Conservation (phyloP, 2,329 filamentous ascomycete species). For the Neonectria magnoliae region DNA sequence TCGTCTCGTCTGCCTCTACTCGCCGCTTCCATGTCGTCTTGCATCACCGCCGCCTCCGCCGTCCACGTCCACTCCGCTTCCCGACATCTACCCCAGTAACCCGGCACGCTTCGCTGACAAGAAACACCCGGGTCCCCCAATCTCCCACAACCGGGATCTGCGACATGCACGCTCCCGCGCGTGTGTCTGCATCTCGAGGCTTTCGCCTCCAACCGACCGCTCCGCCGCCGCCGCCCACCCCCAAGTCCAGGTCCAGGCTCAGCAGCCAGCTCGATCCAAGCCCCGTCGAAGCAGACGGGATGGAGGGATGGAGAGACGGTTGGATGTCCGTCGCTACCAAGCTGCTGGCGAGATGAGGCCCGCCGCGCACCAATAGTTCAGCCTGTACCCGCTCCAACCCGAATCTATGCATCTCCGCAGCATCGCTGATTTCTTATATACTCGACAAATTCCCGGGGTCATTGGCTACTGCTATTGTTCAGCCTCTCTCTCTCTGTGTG, state of each 20-base stretch:
- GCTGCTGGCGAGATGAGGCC: conserved; percentile 40
- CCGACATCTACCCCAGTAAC: conserved; percentile 22
- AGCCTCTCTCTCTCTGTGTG: conserved; percentile 26
- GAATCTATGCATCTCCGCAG: conserved; percentile 31
- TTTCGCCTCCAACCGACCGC: conserved; percentile 26
- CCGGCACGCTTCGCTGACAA: conserved; percentile 22
- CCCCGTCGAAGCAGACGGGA: conserved; percentile 25
- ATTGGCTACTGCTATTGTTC: conserved; percentile 31
- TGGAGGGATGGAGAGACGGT: conserved; percentile 18
- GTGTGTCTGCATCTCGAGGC: conserved; percentile 13
- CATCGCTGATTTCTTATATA: conserved; percentile 41
- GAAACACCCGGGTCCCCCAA: conserved; percentile 19
- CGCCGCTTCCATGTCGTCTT: conserved; percentile 19
- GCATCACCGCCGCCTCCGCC: conserved; percentile 21
- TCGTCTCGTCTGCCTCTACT: conserved; percentile 10
- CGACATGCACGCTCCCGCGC: conserved; percentile 41
- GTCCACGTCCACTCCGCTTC: conserved; percentile 19
- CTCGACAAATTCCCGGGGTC: conserved; percentile 34
- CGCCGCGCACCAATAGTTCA: conserved; percentile 37
- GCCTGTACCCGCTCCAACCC: conserved; percentile 38
- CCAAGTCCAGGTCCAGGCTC: conserved; percentile 18
- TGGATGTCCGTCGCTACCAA: conserved; percentile 28
- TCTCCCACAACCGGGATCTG: conserved; percentile 26
- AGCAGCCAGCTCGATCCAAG: conserved; percentile 22
- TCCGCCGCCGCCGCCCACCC: conserved; percentile 13